phyloP scores from a whole-genome alignment of 2,329 filamentous ascomycete species.

The Claviceps cyperi region DNA sequence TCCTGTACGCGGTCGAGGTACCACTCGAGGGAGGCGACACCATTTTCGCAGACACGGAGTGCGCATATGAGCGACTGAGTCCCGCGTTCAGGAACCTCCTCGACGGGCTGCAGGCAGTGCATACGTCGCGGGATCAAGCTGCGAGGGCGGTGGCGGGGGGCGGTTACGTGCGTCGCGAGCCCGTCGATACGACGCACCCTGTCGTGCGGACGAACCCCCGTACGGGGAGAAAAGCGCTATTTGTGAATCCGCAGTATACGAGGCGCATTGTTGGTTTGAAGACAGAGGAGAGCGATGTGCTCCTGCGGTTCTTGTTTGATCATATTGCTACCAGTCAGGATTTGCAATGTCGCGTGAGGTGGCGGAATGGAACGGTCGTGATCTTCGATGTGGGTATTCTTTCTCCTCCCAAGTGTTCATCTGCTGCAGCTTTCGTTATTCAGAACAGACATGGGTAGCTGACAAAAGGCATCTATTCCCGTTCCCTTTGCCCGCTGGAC shows the following conservation, averaged over 20 bases:
- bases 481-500: background rate
- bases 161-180: slow-evolving; percentile 48
- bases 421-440: background rate
- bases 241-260: slow-evolving; percentile 43
- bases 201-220: slow-evolving; percentile 24
- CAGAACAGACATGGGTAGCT: too few species aligned
- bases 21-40: slow-evolving; percentile 42
- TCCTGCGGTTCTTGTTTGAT: slow-evolving; percentile 54
- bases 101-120: slow-evolving; percentile 50
- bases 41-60: slow-evolving; percentile 10
- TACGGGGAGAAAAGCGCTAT: slow-evolving; percentile 55
- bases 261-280: slow-evolving; percentile 51
- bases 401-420: background rate
- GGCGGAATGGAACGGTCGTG: slow-evolving; percentile 46
- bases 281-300: slow-evolving; percentile 50
- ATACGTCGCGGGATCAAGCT: slow-evolving; percentile 44
- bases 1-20: slow-evolving; percentile 65
- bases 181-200: slow-evolving; percentile 46
- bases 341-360: slow-evolving; percentile 48
- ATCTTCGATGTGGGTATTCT: slow-evolving; percentile 24
- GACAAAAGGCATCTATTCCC: too few species aligned
- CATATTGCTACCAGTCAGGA: slow-evolving; percentile 51
- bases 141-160: slow-evolving; percentile 16
- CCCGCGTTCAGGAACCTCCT: slow-evolving; percentile 50
- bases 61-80: slow-evolving; percentile 35